Base-by-base conservation (phyloP, 1,284 basidiomycete genomes). In the Cutaneotrichosporon sp. region DNA sequence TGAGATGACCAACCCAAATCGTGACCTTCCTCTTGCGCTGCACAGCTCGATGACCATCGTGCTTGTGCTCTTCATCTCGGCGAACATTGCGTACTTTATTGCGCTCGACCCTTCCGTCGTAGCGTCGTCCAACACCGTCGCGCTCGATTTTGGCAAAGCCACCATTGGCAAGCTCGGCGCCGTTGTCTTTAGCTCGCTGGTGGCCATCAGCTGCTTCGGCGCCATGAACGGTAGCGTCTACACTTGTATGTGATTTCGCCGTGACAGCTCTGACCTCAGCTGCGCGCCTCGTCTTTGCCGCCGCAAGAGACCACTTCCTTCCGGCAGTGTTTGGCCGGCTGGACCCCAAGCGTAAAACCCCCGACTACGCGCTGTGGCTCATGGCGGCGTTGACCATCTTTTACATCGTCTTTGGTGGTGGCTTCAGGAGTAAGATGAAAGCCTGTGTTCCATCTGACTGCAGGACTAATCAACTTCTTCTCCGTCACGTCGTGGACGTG, bases 151-250 rank as follows among this genome's bases (percentile, higher is more conserved):
- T 65, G 96, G 96, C 1, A 81, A 85, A 51, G 84, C 83, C 0
- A 76, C 94, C 3, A 87, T 93, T 59, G 94, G 96, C 7, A 83
- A 85, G 5, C 73, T 86, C 13, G 94, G 96, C 18, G 92, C 88
- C 0, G 82, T 85, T 1, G 66, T 94, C 3, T 97, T 98, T 69
- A 90, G 92, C 1, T 79, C 62, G 14, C 61, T 93, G 78, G 94
- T 98, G 3, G 89, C 91, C 1, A 83, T 97, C 56, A 94, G 90
- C 2, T 97, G 92, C 68, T 90, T 96, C 62, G 92, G 92, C 10
- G 90, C 92, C 1, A 73, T 96, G 40, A 93, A 93, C 69, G 88
- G 89, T 81, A 68, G 84, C 0, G 85, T 88, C 59, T 92, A 87
- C 70, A 94, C 91, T 2, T 81, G 84, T 51, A 38, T 56, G 70